Evolutionary conservation across 352 stramenopile genomes (phyloP).

Genomic region (Phytophthora sp.): DNA sequence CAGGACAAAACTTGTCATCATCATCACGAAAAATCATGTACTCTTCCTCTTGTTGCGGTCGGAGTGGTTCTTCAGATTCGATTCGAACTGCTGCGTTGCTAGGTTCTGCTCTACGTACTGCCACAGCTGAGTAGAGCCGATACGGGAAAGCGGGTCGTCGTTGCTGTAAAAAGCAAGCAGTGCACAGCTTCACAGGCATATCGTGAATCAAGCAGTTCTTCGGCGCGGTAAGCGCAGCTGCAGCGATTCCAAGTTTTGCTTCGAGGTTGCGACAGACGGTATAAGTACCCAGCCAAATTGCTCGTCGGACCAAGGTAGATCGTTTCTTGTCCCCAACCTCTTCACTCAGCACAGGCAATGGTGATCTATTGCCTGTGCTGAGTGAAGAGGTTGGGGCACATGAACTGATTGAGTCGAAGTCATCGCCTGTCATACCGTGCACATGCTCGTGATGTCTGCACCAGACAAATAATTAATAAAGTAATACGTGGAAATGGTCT

Average conservation of each 20-base stretch:
- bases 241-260: slow-evolving; percentile 36
- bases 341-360: not conserved
- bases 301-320: not conserved
- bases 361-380: too few relatives aligned
- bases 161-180: slow-evolving; percentile 31
- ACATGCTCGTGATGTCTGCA: slow-evolving; percentile 23
- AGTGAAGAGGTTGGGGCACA: too few relatives aligned
- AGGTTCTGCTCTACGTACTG: slow-evolving; percentile 13
- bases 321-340: not conserved
- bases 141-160: slow-evolving; percentile 28
- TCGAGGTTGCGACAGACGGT: slow-evolving; percentile 42
- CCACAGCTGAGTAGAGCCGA: slow-evolving; percentile 32
- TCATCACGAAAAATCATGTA: slow-evolving; percentile 37
- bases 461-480: not conserved
- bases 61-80: slow-evolving; percentile 21
- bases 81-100: slow-evolving; percentile 23
- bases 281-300: slow-evolving; percentile 59
- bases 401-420: slow-evolving; percentile 3
- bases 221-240: slow-evolving; percentile 7
- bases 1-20: slow-evolving; percentile 38
- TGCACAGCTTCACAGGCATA: slow-evolving; percentile 28
- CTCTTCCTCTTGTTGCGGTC: slow-evolving; percentile 10
- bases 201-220: slow-evolving; percentile 30
- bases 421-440: slow-evolving; percentile 16
- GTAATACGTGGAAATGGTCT: not conserved